These are phyloP conservation scores for Alternaria sp. DNA, from an alignment of 2,329 filamentous ascomycete species.

Conservation along the genomic window DNA sequence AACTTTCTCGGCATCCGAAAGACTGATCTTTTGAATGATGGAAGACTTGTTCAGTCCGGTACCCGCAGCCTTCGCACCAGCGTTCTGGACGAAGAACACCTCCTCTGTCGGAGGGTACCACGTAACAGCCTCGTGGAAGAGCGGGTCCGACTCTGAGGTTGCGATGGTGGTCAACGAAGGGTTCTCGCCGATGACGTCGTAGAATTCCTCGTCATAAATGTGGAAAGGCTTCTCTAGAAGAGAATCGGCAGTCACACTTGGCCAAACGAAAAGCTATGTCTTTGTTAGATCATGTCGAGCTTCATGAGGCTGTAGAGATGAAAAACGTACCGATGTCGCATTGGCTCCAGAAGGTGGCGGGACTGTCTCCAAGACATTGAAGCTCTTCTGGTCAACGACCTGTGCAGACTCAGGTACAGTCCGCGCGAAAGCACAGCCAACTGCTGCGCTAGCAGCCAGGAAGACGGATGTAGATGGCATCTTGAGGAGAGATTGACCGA, in stretches of 20 bases:
- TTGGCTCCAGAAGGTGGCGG: conserved; percentile 27
- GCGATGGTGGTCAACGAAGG: conserved; percentile 31
- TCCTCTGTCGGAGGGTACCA: conserved; percentile 31
- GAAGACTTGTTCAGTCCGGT: conserved; percentile 34
- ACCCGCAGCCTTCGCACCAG: conserved; percentile 29
- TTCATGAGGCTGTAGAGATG: background rate
- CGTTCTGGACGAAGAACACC: conserved; percentile 35
- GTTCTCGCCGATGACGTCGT: conserved; percentile 29
- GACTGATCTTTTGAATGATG: conserved; percentile 34
- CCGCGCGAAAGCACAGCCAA: conserved; percentile 21
- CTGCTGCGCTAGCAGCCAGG: conserved; percentile 5
- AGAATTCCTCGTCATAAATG: conserved; percentile 35
- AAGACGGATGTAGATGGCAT: conserved; percentile 8
- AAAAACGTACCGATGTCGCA: conserved; percentile 23
- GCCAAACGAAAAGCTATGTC: conserved; percentile 27
- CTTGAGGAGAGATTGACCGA: background rate
- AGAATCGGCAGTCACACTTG: conserved; percentile 27
- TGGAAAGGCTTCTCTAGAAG: conserved; percentile 31
- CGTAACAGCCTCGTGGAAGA: conserved; percentile 34
- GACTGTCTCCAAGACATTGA: conserved; percentile 27
- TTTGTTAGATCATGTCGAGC: conserved; percentile 8
- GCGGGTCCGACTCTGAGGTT: conserved; percentile 27
- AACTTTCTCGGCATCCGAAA: conserved; percentile 30
- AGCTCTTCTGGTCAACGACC: conserved; percentile 26
- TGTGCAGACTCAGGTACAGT: conserved; percentile 28